These are phyloP conservation scores for Coemansia umbellata DNA, from an alignment of 192 early-diverging fungal species.

Conservation along the genomic window DNA sequence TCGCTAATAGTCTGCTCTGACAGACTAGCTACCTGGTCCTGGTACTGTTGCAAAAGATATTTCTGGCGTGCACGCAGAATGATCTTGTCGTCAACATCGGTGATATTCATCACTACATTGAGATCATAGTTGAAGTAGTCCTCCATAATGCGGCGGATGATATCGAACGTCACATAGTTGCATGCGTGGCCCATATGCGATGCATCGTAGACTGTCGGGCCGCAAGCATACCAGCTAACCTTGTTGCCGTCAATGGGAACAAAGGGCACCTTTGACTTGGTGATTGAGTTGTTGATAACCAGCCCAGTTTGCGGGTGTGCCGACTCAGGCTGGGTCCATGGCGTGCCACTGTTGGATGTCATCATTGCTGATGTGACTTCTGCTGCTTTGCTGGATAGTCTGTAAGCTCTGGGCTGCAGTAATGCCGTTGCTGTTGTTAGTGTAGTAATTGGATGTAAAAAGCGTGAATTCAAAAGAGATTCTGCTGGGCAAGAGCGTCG, in stretches of 20 bases:
- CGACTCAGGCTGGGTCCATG: conserved; percentile 41
- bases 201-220: conserved; percentile 96
- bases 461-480: not conserved
- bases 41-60: conserved; percentile 64
- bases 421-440: not conserved
- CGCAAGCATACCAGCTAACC: conserved; percentile 97
- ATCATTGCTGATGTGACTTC: conserved; percentile 15
- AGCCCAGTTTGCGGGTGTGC: conserved; percentile 37
- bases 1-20: conserved; percentile 53
- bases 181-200: conserved; percentile 96
- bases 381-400: too few relatives aligned
- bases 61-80: conserved; percentile 87
- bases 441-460: too few relatives aligned
- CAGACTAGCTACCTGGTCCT: conserved; percentile 41
- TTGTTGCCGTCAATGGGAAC: conserved; percentile 73
- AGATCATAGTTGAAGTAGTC: conserved; percentile 97
- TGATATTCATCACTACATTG: conserved; percentile 93
- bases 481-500: not conserved
- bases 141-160: conserved; percentile 86
- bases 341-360: conserved; percentile 34
- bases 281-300: conserved; percentile 78
- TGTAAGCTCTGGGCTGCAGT: too few relatives aligned
- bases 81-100: conserved; percentile 99
- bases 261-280: conserved; percentile 87
- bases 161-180: conserved; percentile 90